phyloP scores from a whole-genome alignment of 2,329 filamentous ascomycete species.

The Neonectria punicea region DNA sequence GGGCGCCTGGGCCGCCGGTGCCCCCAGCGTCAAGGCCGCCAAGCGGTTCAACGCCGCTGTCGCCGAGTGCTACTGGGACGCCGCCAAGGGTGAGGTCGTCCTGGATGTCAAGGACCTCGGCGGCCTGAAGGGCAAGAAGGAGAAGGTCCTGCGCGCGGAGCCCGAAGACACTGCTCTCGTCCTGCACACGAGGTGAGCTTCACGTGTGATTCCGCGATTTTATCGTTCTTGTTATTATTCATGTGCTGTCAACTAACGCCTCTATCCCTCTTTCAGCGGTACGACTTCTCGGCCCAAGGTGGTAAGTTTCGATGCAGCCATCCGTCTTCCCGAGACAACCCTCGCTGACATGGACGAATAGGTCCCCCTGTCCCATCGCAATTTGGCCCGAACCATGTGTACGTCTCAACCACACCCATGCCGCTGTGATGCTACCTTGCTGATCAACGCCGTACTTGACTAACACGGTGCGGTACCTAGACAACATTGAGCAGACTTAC shows the following conservation, averaged over 20 bases:
- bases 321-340: conserved; percentile 17
- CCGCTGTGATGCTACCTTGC: conserved; percentile 16
- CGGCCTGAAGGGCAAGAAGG: conserved; percentile 63
- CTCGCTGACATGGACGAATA: conserved; percentile 41
- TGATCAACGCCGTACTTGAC: neutral
- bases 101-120: conserved; percentile 83
- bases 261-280: conserved; percentile 60
- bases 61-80: conserved; percentile 86
- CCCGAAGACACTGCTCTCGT: conserved; percentile 86
- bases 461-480: conserved; percentile 46
- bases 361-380: conserved; percentile 82
- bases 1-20: conserved; percentile 73
- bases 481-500: conserved; percentile 84
- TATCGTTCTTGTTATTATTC: neutral
- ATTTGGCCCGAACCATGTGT: conserved; percentile 84
- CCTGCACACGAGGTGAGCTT: conserved; percentile 73
- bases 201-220: neutral
- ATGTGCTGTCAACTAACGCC: conserved; percentile 37
- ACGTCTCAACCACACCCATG: conserved; percentile 42
- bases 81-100: conserved; percentile 69
- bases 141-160: conserved; percentile 60
- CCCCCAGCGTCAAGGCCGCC: conserved; percentile 79
- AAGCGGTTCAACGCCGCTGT: conserved; percentile 84
- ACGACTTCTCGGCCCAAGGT: conserved; percentile 89
- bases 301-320: conserved; percentile 56